phyloP scores from a whole-genome alignment of 495 filamentous ascomycete species.

The Pseudevernia furfuracea region DNA sequence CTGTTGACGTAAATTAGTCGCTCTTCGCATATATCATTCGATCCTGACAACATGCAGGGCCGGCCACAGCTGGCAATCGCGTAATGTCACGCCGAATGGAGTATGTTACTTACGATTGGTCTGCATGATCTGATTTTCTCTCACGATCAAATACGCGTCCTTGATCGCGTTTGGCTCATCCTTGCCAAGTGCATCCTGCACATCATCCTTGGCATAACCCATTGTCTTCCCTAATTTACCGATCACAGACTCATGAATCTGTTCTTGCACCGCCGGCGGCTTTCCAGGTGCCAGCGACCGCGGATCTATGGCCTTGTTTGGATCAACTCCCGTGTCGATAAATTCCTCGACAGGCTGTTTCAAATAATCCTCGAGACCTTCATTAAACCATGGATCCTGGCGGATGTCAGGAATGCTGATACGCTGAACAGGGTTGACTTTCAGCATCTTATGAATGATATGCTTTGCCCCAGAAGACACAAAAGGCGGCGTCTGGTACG shows the following conservation, averaged over 20 bases:
- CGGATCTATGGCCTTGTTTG: slow-evolving; percentile 78
- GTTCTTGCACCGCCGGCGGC: slow-evolving; percentile 67
- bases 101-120: slow-evolving; percentile 60
- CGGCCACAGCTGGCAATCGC: background rate
- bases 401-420: slow-evolving; percentile 91
- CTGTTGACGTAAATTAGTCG: slow-evolving; percentile 25
- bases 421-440: slow-evolving; percentile 87
- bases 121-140: slow-evolving; percentile 97
- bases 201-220: slow-evolving; percentile 92
- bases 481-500: slow-evolving; percentile 81
- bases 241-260: slow-evolving; percentile 83
- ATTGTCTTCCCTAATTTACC: slow-evolving; percentile 95
- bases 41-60: background rate
- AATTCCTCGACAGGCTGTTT: slow-evolving; percentile 89
- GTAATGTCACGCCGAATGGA: background rate
- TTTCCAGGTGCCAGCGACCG: slow-evolving; percentile 70
- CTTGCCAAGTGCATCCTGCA: slow-evolving; percentile 83
- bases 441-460: slow-evolving; percentile 87
- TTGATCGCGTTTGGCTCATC: slow-evolving; percentile 96
- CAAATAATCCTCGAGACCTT: slow-evolving; percentile 76
- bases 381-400: slow-evolving; percentile 88
- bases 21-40: background rate
- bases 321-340: slow-evolving; percentile 83
- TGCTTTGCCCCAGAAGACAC: slow-evolving; percentile 75
- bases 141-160: slow-evolving; percentile 94